Percentiles rank a stretch among this genome's conserved stretches.
phyloP scores from a whole-genome alignment of 2,329 filamentous ascomycete genomes.

The Pezicula rhizophila region DNA sequence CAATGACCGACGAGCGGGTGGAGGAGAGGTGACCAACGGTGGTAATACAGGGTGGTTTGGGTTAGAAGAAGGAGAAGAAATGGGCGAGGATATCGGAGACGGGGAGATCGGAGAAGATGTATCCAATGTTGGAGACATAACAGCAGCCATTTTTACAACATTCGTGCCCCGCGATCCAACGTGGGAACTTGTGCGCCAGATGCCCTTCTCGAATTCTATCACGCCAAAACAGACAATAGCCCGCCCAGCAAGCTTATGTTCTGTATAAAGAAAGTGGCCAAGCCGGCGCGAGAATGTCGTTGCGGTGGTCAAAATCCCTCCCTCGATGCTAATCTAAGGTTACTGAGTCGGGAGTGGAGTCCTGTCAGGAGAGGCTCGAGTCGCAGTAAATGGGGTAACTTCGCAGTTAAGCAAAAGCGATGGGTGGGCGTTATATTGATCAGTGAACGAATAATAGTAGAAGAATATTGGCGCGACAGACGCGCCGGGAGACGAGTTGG shows the following conservation, averaged over 20 bases:
- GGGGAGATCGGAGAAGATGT: conserved; percentile 41
- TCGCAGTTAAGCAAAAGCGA: background rate
- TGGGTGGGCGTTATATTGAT: conserved; percentile 5
- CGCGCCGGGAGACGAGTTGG: conserved; percentile 11
- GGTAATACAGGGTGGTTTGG: conserved; percentile 48
- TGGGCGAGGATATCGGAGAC: conserved; percentile 39
- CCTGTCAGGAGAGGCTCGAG: conserved; percentile 11
- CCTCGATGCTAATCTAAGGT: background rate
- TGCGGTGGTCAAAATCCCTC: conserved; percentile 5
- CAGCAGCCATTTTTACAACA: conserved; percentile 30
- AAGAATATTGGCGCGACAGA: conserved; percentile 15
- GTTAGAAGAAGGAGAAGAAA: conserved; percentile 37
- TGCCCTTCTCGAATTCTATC: conserved; percentile 3
- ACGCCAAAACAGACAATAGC: conserved; percentile 15
- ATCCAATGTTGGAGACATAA: conserved; percentile 47
- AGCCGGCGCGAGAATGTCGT: conserved; percentile 10
- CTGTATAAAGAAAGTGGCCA: conserved; percentile 5
- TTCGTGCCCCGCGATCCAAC: background rate
- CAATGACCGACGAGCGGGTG: conserved; percentile 42
- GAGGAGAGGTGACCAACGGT: conserved; percentile 51
- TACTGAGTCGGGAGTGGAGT: background rate
- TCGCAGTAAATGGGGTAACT: background rate
- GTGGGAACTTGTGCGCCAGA: background rate
- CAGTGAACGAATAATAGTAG: conserved; percentile 6
- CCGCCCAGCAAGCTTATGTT: conserved; percentile 23